Conservation (phyloP, 176 grass and related monocot genomes). For the Oropetium thomaeum region DNA sequence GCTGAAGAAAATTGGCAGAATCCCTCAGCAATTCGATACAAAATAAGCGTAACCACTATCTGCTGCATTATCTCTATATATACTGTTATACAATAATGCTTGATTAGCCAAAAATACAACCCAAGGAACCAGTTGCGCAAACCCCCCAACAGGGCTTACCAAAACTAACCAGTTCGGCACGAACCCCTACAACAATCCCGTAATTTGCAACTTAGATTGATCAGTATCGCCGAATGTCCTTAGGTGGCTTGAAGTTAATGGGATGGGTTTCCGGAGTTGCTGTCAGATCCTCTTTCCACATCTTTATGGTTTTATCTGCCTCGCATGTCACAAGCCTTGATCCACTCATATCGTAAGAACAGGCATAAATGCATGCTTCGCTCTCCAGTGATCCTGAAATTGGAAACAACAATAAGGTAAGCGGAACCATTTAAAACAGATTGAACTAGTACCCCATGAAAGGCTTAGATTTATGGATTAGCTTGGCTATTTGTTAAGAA, state of each 20-base stretch:
- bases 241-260: constrained; percentile 93
- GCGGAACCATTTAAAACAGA: background rate
- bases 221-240: constrained; percentile 78
- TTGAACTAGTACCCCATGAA: background rate
- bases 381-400: constrained; percentile 85
- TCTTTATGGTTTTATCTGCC: constrained; percentile 97
- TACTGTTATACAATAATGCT: background rate
- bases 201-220: background rate
- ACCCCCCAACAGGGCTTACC: no score
- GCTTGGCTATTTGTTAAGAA: background rate
- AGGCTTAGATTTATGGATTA: background rate
- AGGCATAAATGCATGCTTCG: constrained; percentile 87
- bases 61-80: background rate
- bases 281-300: constrained; percentile 91
- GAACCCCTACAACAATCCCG: background rate
- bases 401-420: constrained; percentile 2
- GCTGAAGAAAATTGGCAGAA: background rate
- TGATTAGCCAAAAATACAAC: background rate
- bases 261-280: constrained; percentile 87
- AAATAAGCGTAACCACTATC: no score
- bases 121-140: background rate
- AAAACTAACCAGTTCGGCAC: background rate
- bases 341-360: constrained; percentile 79
- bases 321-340: constrained; percentile 83
- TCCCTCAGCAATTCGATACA: no score